phyloP scores from a whole-genome alignment of 2,329 filamentous ascomycete genomes.

The Curvularia spicifera region DNA sequence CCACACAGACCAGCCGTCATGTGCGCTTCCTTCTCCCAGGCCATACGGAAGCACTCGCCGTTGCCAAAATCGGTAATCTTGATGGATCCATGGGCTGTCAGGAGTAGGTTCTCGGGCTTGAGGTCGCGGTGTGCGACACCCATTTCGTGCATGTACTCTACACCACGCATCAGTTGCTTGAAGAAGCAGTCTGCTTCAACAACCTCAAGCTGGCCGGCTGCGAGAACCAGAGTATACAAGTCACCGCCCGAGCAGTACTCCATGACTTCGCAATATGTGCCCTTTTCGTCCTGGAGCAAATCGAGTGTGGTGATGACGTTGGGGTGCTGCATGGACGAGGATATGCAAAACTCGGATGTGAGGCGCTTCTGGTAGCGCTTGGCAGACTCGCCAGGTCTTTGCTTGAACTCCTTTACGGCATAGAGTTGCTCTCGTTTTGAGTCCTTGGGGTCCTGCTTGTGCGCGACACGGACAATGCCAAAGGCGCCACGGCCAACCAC shows the following conservation, averaged over 20 bases:
- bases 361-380: slow-evolving; percentile 98
- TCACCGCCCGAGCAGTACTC: slow-evolving; percentile 98
- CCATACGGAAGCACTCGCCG: slow-evolving; percentile 99
- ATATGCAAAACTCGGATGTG: slow-evolving; percentile 98
- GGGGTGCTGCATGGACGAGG: slow-evolving; percentile 91
- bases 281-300: slow-evolving; percentile 92
- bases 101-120: slow-evolving; percentile 93
- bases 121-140: slow-evolving; percentile 95
- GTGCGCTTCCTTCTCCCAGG: slow-evolving; percentile 97
- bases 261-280: slow-evolving; percentile 99
- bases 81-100: slow-evolving; percentile 88
- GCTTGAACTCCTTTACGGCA: slow-evolving; percentile 97
- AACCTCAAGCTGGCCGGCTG: slow-evolving; percentile 89
- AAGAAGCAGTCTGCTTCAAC: slow-evolving; percentile 97
- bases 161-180: slow-evolving; percentile 98
- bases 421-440: slow-evolving; percentile 84
- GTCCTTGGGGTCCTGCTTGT: slow-evolving; percentile 87
- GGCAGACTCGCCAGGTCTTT: slow-evolving; percentile 89
- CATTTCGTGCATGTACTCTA: slow-evolving; percentile 99
- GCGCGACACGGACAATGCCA: slow-evolving; percentile 94
- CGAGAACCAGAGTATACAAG: slow-evolving; percentile 89
- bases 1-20: slow-evolving; percentile 98
- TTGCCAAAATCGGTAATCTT: slow-evolving; percentile 99
- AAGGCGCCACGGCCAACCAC: slow-evolving; percentile 95
- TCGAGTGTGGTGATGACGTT: slow-evolving; percentile 99